phyloP scores from a whole-genome alignment of 106 monocot genomes.

The Phalaenopsis aphrodite region DNA sequence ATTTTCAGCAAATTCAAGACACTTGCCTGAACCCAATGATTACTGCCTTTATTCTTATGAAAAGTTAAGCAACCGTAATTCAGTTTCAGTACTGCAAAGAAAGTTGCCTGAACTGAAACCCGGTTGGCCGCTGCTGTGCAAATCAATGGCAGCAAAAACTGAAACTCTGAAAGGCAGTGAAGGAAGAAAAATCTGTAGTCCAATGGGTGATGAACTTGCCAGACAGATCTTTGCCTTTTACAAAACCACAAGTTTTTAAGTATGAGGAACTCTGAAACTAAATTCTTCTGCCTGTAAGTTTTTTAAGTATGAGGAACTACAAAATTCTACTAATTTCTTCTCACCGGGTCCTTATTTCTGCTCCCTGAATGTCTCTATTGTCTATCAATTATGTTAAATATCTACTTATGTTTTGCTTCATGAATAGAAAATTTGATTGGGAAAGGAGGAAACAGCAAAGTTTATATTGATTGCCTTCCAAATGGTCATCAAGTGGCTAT shows the following conservation, averaged over 20 bases:
- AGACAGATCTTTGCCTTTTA: conserved; percentile 22
- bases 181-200: conserved; percentile 59
- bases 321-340: conserved; percentile 42
- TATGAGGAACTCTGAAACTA: conserved; percentile 26
- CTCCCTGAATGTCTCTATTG: background rate
- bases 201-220: conserved; percentile 88
- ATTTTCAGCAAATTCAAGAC: conserved; percentile 1
- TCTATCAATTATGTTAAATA: background rate
- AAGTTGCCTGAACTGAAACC: conserved; percentile 21
- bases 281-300: conserved; percentile 40
- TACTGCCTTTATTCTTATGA: background rate
- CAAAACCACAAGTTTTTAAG: conserved; percentile 13
- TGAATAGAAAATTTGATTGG: conserved; percentile 78
- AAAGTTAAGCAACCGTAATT: conserved; percentile 5
- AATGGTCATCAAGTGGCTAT: conserved; percentile 52
- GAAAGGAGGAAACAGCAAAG: conserved; percentile 66
- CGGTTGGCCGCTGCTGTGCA: conserved; percentile 70
- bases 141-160: conserved; percentile 7
- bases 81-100: conserved; percentile 5
- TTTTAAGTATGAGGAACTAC: conserved; percentile 50
- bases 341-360: conserved; percentile 37
- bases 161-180: conserved; percentile 11
- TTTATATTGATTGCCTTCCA: conserved; percentile 56
- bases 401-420: too few species aligned
- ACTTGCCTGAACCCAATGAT: conserved; percentile 15